Evolutionary conservation across 1,284 basidiomycete species (phyloP), one percentile per base, ranked within the genome.

Genomic region (Baeospora myosura): DNA sequence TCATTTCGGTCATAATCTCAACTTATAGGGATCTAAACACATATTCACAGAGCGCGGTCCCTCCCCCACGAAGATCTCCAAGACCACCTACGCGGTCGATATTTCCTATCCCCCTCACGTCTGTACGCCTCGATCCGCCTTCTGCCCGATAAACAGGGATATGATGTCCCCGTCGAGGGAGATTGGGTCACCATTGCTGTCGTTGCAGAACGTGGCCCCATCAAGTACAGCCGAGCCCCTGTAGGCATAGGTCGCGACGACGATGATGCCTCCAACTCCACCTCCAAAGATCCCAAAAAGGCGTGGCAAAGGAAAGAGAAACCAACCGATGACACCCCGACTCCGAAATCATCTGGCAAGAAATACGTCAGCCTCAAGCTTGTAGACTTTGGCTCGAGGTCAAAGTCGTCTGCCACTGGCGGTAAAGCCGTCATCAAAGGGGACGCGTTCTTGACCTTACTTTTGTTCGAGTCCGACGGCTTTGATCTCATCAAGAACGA

Each of bases 111-210:
- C 0, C 91, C 93, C 0, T 91, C 90, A 0, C 76, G 74, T 21
- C 68, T 98, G 23, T 98, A 98, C 66, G 90, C 90, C 4, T 76
- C 83, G 36, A 74, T 90, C 33, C 80, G 87, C 8, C 74, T 88
- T 0, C 72, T 81, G 5, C 76, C 82, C 0, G 81, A 87, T 52
- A 85, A 88, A 50, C 78, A 83, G 42, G 82, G 82, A 11, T 94
- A 92, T 60, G 90, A 96, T 39, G 75, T 98, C 0, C 94, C 94
- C 2, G 81, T 98, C 3, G 76, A 80, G 4, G 88, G 88, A 1
- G 95, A 98, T 61, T 98, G 87, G 84, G 75, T 94, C 34, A 87
- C 88, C 5, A 86, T 95, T 40, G 90, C 86, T 1, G 89, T 93
- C 5, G 77, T 95, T 17, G 90, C 88, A 3, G 88, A 93, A 62